phyloP scores from a whole-genome alignment of 495 filamentous ascomycete genomes.

The Aspergillus nanangensis region DNA sequence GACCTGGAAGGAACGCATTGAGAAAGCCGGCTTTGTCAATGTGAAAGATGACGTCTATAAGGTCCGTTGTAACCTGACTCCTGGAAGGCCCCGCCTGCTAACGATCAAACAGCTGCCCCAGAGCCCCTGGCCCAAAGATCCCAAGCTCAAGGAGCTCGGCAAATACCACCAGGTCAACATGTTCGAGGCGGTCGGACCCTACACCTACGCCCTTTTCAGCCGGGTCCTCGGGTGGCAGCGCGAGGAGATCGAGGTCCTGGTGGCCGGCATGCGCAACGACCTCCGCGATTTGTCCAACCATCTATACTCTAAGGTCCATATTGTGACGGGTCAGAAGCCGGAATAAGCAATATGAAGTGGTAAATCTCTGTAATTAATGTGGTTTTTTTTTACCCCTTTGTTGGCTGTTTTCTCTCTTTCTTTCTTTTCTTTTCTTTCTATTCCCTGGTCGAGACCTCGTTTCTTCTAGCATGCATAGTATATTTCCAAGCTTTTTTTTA shows the following conservation, averaged over 20 bases:
- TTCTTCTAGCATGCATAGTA: not conserved
- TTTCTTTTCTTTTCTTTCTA: too few relatives aligned
- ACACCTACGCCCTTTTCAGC: conserved; percentile 51
- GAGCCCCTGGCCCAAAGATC: conserved; percentile 50
- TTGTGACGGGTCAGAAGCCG: conserved; percentile 38
- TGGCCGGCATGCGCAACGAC: conserved; percentile 49
- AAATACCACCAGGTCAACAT: conserved; percentile 43
- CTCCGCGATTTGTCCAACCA: conserved; percentile 48
- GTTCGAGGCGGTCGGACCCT: conserved; percentile 43
- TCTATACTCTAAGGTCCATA: conserved; percentile 31
- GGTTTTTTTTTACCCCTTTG: too few relatives aligned
- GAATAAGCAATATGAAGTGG: not conserved
- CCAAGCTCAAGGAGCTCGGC: conserved; percentile 48
- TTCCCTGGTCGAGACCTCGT: too few relatives aligned
- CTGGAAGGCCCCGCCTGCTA: not conserved
- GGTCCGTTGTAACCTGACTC: conserved; percentile 22
- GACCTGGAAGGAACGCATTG: conserved; percentile 42
- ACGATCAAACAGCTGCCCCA: conserved; percentile 26
- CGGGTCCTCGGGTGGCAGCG: conserved; percentile 48
- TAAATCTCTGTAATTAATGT: too few relatives aligned
- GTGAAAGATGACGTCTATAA: conserved; percentile 41
- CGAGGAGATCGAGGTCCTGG: conserved; percentile 49
- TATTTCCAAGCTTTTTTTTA: not conserved
- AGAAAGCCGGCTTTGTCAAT: conserved; percentile 52
- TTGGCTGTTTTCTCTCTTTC: too few relatives aligned